These are phyloP conservation scores for Salix caprea DNA, from an alignment of 345 rosid species.

Conservation along the genomic window DNA sequence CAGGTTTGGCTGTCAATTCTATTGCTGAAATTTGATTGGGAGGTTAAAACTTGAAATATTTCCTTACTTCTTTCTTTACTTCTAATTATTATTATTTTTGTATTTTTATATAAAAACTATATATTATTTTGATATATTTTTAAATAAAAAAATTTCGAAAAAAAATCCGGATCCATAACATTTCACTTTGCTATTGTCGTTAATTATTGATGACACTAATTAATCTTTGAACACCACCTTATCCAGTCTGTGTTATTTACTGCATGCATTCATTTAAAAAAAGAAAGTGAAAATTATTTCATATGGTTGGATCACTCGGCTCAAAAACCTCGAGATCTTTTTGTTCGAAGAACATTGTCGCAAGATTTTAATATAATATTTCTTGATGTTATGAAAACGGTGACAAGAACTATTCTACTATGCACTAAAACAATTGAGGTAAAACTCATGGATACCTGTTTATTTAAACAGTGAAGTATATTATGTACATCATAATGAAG, in stretches of 20 bases:
- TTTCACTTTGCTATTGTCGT: too few relatives aligned
- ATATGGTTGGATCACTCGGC: neutral
- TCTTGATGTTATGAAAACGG: neutral
- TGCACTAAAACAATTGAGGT: too few relatives aligned
- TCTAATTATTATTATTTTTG: too few relatives aligned
- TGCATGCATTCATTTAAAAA: neutral
- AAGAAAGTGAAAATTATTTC: neutral
- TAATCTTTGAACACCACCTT: neutral
- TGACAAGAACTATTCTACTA: neutral
- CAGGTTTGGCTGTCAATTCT: neutral
- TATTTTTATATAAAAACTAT: too few relatives aligned
- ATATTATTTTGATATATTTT: too few relatives aligned
- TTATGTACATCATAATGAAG: too few relatives aligned
- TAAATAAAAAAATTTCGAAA: too few relatives aligned
- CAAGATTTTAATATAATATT: neutral
- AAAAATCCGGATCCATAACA: too few relatives aligned
- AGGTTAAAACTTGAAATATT: neutral
- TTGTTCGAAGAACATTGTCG: neutral
- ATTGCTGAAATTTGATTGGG: neutral
- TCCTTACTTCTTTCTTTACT: too few relatives aligned
- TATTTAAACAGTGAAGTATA: too few relatives aligned
- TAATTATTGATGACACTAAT: too few relatives aligned
- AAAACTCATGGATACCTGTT: too few relatives aligned
- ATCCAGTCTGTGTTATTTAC: neutral
- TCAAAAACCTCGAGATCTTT: neutral